Evolutionary conservation across 2,329 filamentous ascomycete species (phyloP).

Genomic region (Didymella pinodella): DNA sequence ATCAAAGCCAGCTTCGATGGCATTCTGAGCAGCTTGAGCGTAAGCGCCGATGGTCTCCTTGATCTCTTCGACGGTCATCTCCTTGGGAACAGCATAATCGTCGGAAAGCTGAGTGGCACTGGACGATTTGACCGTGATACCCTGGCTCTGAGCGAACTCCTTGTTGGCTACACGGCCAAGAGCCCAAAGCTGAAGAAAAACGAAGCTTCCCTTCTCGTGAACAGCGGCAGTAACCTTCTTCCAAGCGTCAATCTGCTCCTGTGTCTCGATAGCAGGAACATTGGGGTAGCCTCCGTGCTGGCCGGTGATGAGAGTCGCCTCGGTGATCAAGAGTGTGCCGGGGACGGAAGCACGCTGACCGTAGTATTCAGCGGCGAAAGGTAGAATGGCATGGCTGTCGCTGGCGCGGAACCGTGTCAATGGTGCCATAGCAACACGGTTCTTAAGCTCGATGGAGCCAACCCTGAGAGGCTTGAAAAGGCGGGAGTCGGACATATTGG

Average conservation of each 20-base stretch:
- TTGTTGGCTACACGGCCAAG: conserved; percentile 64
- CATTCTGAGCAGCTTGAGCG: conserved; percentile 55
- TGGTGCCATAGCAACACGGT: conserved; percentile 49
- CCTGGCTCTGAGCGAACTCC: conserved; percentile 46
- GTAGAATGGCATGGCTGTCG: conserved; percentile 58
- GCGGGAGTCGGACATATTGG: conserved; percentile 37
- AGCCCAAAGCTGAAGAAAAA: conserved; percentile 70
- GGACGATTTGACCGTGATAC: conserved; percentile 46
- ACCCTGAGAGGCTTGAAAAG: conserved; percentile 50
- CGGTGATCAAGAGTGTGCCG: conserved; percentile 66
- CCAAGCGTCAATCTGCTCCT: conserved; percentile 62
- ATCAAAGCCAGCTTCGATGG: conserved; percentile 65
- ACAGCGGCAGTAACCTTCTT: conserved; percentile 67
- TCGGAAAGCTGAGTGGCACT: conserved; percentile 47
- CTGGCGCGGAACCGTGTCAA: conserved; percentile 53
- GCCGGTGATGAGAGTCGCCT: conserved; percentile 62
- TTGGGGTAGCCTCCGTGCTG: conserved; percentile 59
- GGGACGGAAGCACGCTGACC: conserved; percentile 60
- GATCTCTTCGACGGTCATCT: conserved; percentile 53
- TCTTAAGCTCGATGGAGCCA: conserved; percentile 44
- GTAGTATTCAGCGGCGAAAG: conserved; percentile 61
- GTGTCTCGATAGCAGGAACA: conserved; percentile 65
- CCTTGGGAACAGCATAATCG: conserved; percentile 53
- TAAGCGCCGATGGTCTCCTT: conserved; percentile 50
- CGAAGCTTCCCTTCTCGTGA: conserved; percentile 67